Evolutionary conservation across 2,329 filamentous ascomycete genomes (phyloP), one percentile per base, ranked within the genome.

Genomic region (Colletotrichum sp.): DNA sequence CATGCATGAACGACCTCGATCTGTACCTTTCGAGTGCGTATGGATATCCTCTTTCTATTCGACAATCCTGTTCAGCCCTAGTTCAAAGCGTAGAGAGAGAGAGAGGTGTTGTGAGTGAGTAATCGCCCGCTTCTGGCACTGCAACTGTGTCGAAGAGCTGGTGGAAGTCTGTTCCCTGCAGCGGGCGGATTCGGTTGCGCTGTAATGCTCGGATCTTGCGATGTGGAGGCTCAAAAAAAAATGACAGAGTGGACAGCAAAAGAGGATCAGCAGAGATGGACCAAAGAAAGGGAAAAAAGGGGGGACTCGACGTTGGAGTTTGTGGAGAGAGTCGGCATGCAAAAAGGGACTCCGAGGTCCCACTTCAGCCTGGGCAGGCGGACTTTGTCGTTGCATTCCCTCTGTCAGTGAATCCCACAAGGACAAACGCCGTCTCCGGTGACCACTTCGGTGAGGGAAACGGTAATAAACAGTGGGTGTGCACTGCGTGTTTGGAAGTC

Each of bases 311-410:
- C 56, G 56, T 69, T 61, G 56, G 67, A 52, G 55, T 32, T 16
- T 30, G 56, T 59, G 66, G 66, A 43, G 66, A 30, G 64, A 21
- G 64, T 58, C 65, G 30, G 65, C n/a, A 58, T 48, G n/a, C 32
- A 36, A 48, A 30, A 58, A n/a, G 30, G 55, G 21, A 28, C 32
- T 61, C 28, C 18, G 67, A 61, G 36, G 62, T 16, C 59, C 67
- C 67, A 62, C 67, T 69, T 69, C 36, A 69, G 67, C 67, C 67
- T 58, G 56, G 56, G 67, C 48, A 68, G 55, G 56, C 56, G 34
- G 30, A 52, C 43, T 52, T 52, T 52, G 43, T 52, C 43, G 43
- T 52, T 52, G 43, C 43, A 52, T 52, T 52, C 43, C 43, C 43
- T 52, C n/a, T 21, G 21, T 6, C 7, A 9, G 61, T 24, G 61